Evolutionary conservation across 2,329 filamentous ascomycete genomes (phyloP), one percentile per base, ranked within the genome.

Genomic region (Pseudopithomyces maydicus): DNA sequence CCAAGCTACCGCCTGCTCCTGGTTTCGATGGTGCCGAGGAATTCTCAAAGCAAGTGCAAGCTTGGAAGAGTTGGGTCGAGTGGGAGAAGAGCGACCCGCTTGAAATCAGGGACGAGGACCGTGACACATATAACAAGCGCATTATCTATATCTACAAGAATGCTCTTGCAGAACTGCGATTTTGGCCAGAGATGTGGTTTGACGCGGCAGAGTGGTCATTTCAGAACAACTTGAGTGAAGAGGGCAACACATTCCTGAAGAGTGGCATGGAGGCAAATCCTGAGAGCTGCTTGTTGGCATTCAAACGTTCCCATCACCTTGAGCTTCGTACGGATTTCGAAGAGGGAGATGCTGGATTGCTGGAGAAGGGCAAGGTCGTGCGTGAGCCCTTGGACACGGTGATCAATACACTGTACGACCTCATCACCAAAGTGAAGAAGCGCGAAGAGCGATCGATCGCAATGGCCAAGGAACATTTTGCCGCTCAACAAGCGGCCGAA

Each of bases 81-180:
- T 99, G 93, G 92, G 95, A 99, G 77, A 96, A 94, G 76, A 89
- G 90, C 17, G 95, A 99, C 70, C 92, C 92, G 1, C 81, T 99
- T 2, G 91, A 96, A 22, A 80, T 98, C 52, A 90, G 91, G 71
- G 83, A 88, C 2, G 93, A 98, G 52, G 93, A 98, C 65, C 81
- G 85, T 3, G 84, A 87, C 51, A 83, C 85, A 6, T 95, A 89
- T 77, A 90, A 89, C 64, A 85, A 90, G 63, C 88, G 95, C 39
- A 85, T 98, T 41, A 77, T 97, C 7, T 96, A 96, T 74, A 89
- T 91, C 62, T 98, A 97, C 81, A 95, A 92, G 74, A 94, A 97
- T 74, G 92, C 94, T 4, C 80, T 96, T 45, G 97, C 97, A 90
- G 89, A 92, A 3, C 80, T 99, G 54, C 88, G 93, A 49, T 99